Conservation (phyloP, 495 filamentous ascomycete species). For the Aspergillus ellipticus region DNA sequence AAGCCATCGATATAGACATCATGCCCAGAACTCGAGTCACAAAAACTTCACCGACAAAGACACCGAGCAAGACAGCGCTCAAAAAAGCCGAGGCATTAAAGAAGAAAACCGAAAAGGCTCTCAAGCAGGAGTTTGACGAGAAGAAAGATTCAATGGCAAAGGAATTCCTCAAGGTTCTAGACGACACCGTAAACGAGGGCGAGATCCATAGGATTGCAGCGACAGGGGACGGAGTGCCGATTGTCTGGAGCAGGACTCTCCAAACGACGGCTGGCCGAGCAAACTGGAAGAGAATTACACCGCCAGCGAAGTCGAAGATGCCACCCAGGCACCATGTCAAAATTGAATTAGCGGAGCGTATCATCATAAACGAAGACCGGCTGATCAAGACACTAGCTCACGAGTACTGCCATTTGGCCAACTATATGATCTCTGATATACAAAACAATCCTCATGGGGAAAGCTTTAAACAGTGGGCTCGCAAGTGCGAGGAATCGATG, state of each 20-base stretch:
- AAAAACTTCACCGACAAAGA: constrained; percentile 20
- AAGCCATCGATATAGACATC: constrained; percentile 13
- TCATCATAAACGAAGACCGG: constrained; percentile 73
- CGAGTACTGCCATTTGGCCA: constrained; percentile 92
- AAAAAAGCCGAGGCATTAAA: constrained; percentile 43
- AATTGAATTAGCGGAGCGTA: constrained; percentile 85
- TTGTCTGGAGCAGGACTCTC: constrained; percentile 82
- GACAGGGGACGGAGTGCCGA: constrained; percentile 68
- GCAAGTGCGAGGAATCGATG: constrained; percentile 44
- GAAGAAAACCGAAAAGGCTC: constrained; percentile 37
- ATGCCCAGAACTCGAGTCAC: constrained; percentile 14
- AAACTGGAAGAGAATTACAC: constrained; percentile 69
- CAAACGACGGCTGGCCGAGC: constrained; percentile 85
- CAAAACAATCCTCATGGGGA: constrained; percentile 71
- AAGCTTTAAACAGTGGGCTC: constrained; percentile 74
- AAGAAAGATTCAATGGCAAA: constrained; percentile 64
- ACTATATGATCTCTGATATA: constrained; percentile 72
- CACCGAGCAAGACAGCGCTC: constrained; percentile 39
- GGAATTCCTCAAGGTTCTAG: constrained; percentile 69
- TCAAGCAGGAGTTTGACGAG: constrained; percentile 62
- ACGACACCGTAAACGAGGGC: constrained; percentile 60
- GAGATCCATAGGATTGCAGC: constrained; percentile 56
- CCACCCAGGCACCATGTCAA: constrained; percentile 59
- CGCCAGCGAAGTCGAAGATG: constrained; percentile 1
- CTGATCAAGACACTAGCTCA: constrained; percentile 86